Evolutionary conservation across 139 green algal species (phyloP).

Genomic region (Coelastrella sp.): DNA sequence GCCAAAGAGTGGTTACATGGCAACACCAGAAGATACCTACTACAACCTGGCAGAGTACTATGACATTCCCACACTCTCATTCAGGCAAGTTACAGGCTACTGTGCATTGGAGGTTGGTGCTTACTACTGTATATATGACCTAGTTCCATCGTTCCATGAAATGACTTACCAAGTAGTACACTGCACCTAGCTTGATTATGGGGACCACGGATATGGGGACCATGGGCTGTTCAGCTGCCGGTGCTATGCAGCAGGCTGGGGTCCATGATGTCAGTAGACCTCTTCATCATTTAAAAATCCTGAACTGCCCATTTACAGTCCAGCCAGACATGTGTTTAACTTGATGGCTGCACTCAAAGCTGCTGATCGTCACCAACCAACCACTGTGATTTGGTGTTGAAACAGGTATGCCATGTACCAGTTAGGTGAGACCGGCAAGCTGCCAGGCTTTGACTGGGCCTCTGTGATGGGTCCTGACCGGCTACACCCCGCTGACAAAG

Average conservation of each 20-base stretch:
- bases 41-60: constrained; percentile 53
- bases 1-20: constrained; percentile 39
- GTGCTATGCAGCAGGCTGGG: no score
- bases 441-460: constrained; percentile 28
- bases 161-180: no score
- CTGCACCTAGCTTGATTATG: no score
- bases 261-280: no score
- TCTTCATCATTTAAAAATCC: no score
- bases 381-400: neutral
- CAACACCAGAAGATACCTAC: constrained; percentile 48
- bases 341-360: no score
- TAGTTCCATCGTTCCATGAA: no score
- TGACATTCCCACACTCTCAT: constrained; percentile 47
- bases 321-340: no score
- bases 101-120: neutral
- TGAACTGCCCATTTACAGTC: no score
- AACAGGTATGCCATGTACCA: constrained; percentile 40
- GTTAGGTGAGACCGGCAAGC: constrained; percentile 30
- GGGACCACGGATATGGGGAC: no score
- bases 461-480: constrained; percentile 44
- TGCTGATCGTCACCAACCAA: neutral
- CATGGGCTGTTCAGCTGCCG: no score
- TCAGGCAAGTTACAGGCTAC: neutral
- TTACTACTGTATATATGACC: neutral
- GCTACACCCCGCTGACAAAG: constrained; percentile 45